Evolutionary conservation across 2,329 filamentous ascomycete genomes (phyloP), one percentile per base, ranked within the genome.

Genomic region (Alternaria sp.): DNA sequence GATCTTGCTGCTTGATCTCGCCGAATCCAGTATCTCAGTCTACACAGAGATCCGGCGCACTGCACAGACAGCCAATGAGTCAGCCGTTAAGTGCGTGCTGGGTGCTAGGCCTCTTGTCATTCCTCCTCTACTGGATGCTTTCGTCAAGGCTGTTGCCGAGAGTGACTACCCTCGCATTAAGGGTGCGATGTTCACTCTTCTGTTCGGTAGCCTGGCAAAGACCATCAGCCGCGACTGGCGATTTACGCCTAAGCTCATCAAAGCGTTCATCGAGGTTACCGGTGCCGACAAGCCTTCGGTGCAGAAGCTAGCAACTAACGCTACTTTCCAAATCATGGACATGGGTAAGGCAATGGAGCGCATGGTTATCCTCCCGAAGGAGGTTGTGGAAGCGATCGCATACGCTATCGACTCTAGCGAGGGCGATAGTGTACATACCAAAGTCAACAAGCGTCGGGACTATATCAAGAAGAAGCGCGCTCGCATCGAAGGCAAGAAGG

Each of bases 31-130:
- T 67, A 90, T 97, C 3, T 98, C 95, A 0, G 84, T 93, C 5
- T 99, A 99, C 77, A 96, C 96, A 0, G 96, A 99, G 76, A 96
- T 98, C 55, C 91, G 96, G n/a, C 88, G 94, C 30, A 94, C 94
- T 57, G 96, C 96, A 3, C 96, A 99, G 78, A 91, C 90, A 64
- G 93, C 96, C 0, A 92, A 93, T 60, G 96, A 99, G 79, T 96
- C 96, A 0, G 96, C 96, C 0, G 87, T 98, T 30, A 97, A 97
- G 82, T 92, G 92, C 26, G 87, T 99, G 12, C 91, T 97, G 69
- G 96, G 94, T 1, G 92, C 94, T 21, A 90, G 94, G 59, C 90
- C 94, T 1, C 85, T 98, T 6, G 92, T 99, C 45, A 96, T 99
- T 15, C 94, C 95, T 0, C 89, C 91, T n/a, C 86, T 99, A 26